Evolutionary conservation across 805 yeast species (phyloP), one percentile per base, ranked within the genome.

Genomic region (Metschnikowia gelsemii): DNA sequence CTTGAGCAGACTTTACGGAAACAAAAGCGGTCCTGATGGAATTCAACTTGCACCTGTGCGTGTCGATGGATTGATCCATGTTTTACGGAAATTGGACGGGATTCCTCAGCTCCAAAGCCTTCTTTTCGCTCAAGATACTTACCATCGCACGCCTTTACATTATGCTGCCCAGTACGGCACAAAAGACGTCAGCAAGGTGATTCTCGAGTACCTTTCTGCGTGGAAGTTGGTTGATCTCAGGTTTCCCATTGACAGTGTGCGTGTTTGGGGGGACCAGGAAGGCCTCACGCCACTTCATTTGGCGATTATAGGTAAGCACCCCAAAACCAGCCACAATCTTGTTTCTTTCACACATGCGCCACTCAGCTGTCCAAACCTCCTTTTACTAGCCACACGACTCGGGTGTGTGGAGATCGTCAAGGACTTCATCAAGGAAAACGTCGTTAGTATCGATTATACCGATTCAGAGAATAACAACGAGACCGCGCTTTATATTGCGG

Each of bases 151-250:
- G 0, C 96, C 97, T 0, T 67, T 91, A 41, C 97, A 91, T 64
- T 90, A 90, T 60, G 82, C 95, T 14, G 82, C 93, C 2, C 93
- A 87, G 54, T 88, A 81, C 59, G 97, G 97, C 0, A 69, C 90
- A 42, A 78, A 76, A 43, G 78, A 76, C 38, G 79, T 83, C 26
- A 72, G 87, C 2, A 65, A 66, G 11, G 69, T 79, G 19, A 70
- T 90, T 23, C 65, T 89, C 12, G 70, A 71, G 26, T 75, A 72
- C 51, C 58, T 86, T 44, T 64, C 68, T 42, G 63, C 73, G 31
- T 85, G 95, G 91, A 63, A 68, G 2, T 72, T 80, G 39, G 75
- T 80, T 68, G 70, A 75, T 47, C 61, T 66, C 2, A 52, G 60
- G 5, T 38, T 50, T 1, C 63, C 87, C 0, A 72, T 84, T 35